Conservation (phyloP, 192 early-diverging fungal species). For the Chytriomyces sp. region DNA sequence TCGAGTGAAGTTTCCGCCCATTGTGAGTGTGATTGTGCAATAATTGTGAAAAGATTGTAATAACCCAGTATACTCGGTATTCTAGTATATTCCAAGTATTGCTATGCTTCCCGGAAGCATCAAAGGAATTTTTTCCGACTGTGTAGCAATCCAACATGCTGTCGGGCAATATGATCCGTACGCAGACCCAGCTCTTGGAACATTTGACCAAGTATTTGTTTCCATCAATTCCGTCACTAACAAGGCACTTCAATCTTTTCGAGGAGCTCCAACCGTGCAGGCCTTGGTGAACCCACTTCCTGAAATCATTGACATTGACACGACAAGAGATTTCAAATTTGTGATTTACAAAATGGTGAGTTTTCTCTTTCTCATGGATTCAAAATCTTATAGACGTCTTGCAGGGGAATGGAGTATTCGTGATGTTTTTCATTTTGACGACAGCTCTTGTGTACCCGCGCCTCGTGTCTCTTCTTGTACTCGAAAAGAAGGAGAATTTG, state of each 20-base stretch:
- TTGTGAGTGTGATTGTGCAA: neutral
- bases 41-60: neutral
- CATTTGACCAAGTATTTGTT: conserved; percentile 4
- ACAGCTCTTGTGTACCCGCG: conserved; percentile 33
- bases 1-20: neutral
- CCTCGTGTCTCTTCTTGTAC: conserved; percentile 29
- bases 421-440: conserved; percentile 31
- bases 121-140: conserved; percentile 14
- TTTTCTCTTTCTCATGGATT: neutral
- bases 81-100: neutral
- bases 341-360: neutral
- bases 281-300: neutral
- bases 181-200: neutral
- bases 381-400: neutral
- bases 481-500: conserved; percentile 34
- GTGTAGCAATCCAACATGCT: conserved; percentile 17
- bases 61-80: neutral
- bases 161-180: neutral
- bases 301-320: conserved; percentile 10
- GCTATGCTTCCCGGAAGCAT: neutral
- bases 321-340: neutral
- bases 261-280: neutral
- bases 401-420: conserved; percentile 3
- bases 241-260: neutral
- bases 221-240: conserved; percentile 23